Percentiles rank a stretch among this genome's conserved stretches.
These are phyloP conservation scores for Venturia carpophila DNA, from an alignment of 2,329 filamentous ascomycete genomes.

Conservation along the genomic window DNA sequence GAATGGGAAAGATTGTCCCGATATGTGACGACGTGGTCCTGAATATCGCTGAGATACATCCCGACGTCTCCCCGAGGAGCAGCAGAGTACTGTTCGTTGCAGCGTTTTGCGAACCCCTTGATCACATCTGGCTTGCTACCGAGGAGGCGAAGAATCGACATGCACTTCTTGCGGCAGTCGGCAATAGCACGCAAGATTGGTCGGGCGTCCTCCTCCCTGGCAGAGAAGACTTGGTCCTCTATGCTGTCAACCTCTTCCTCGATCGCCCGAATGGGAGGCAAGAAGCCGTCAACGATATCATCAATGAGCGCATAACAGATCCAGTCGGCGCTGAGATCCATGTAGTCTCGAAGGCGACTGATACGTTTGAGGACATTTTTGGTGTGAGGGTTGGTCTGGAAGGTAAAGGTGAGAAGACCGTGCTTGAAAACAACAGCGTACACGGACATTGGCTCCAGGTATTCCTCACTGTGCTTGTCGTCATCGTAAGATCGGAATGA, in stretches of 20 bases:
- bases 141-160: conserved; percentile 84
- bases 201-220: conserved; percentile 81
- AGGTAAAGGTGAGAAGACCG: conserved; percentile 91
- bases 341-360: conserved; percentile 85
- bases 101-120: conserved; percentile 94
- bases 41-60: conserved; percentile 92
- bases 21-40: conserved; percentile 99
- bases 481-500: conserved; percentile 93
- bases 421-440: conserved; percentile 97
- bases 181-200: conserved; percentile 83
- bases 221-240: conserved; percentile 91
- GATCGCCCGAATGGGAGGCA: conserved; percentile 77
- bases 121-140: conserved; percentile 98
- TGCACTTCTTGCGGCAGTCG: conserved; percentile 85
- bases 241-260: conserved; percentile 87
- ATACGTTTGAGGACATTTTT: conserved; percentile 87
- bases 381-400: conserved; percentile 78
- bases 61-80: conserved; percentile 95
- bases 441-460: conserved; percentile 90
- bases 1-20: conserved; percentile 93
- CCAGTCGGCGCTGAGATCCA: conserved; percentile 93
- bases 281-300: conserved; percentile 95
- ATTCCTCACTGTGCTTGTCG: conserved; percentile 67
- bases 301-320: conserved; percentile 98
- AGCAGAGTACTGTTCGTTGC: conserved; percentile 94